These are phyloP conservation scores for Biscutella laevigata DNA, from an alignment of 441 rosid genomes.

Conservation along the genomic window DNA sequence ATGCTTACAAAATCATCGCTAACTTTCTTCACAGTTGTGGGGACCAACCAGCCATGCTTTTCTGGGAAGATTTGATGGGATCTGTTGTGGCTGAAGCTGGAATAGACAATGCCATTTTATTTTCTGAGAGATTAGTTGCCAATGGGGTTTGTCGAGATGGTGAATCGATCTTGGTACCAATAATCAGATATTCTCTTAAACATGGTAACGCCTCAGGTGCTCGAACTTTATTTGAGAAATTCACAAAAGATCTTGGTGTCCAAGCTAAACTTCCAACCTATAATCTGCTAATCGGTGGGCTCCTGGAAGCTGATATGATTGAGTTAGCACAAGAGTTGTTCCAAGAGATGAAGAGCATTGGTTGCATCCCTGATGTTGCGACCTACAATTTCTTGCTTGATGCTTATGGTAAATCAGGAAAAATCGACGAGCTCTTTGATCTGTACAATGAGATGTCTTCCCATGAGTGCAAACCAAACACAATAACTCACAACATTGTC, in stretches of 20 bases:
- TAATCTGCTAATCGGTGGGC: constrained; percentile 58
- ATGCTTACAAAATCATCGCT: constrained; percentile 56
- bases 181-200: constrained; percentile 55
- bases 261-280: constrained; percentile 39
- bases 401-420: constrained; percentile 60
- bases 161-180: constrained; percentile 55
- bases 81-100: constrained; percentile 62
- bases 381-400: constrained; percentile 72
- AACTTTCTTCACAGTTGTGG: constrained; percentile 40
- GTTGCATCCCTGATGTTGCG: constrained; percentile 52
- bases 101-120: constrained; percentile 43
- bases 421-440: constrained; percentile 38
- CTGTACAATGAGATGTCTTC: constrained; percentile 56
- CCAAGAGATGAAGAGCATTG: constrained; percentile 49
- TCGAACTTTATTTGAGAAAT: constrained; percentile 40
- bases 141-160: constrained; percentile 39
- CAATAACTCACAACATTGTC: constrained; percentile 71
- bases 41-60: constrained; percentile 22
- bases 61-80: constrained; percentile 74
- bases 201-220: constrained; percentile 49
- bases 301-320: constrained; percentile 39
- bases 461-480: constrained; percentile 51
- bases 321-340: constrained; percentile 47
- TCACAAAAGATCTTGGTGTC: constrained; percentile 52
- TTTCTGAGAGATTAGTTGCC: constrained; percentile 54